Evolutionary conservation across 2,329 filamentous ascomycete species (phyloP).

Genomic region (Drechslerella stenobrocha): DNA sequence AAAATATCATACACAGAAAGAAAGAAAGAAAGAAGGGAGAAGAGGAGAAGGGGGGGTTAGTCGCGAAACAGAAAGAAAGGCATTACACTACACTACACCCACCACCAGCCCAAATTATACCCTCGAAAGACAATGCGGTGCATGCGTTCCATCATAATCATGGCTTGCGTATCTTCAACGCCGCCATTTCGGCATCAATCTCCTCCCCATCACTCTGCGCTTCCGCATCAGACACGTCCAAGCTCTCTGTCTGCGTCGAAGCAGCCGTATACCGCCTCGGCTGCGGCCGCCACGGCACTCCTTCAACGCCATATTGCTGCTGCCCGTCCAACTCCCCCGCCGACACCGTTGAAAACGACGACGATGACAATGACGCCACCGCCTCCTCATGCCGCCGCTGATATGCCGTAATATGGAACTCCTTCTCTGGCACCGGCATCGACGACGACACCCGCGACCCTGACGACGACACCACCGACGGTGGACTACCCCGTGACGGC

Average conservation of each 20-base stretch:
- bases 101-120: no score
- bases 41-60: no score
- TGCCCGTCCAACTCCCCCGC: neutral
- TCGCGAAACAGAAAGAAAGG: no score
- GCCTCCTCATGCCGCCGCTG: slow-evolving; percentile 26
- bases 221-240: slow-evolving; percentile 29
- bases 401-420: slow-evolving; percentile 48
- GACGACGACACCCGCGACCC: slow-evolving; percentile 48
- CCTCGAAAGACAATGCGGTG: no score
- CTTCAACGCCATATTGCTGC: neutral
- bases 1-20: no score
- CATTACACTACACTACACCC: no score
- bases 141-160: no score
- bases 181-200: slow-evolving; percentile 31
- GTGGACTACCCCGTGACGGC: slow-evolving; percentile 49
- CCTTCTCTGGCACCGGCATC: slow-evolving; percentile 50
- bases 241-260: slow-evolving; percentile 34
- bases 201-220: slow-evolving; percentile 41
- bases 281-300: slow-evolving; percentile 13
- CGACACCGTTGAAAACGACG: neutral
- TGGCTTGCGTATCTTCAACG: no score
- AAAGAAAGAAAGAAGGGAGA: no score
- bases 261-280: slow-evolving; percentile 19
- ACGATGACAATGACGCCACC: slow-evolving; percentile 2
- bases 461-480: slow-evolving; percentile 47